Evolutionary conservation across 2,329 filamentous ascomycete genomes (phyloP), one percentile per base, ranked within the genome.

Genomic region (Sarocladium strictum): DNA sequence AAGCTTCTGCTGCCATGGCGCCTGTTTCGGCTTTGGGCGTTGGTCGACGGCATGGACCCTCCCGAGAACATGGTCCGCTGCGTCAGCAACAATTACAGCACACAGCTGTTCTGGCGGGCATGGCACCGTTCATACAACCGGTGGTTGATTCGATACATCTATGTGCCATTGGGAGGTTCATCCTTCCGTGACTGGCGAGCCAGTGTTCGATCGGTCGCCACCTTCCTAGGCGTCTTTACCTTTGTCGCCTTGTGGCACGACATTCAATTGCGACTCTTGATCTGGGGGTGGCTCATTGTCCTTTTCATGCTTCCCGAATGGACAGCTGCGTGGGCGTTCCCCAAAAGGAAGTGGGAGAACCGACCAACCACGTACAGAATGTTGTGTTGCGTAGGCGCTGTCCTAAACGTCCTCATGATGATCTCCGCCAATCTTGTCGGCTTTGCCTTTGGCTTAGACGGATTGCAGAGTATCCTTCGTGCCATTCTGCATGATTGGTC

Each of bases 201-300:
- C 35, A 69, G 73, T 19, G 83, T 78, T 43, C 75, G 81, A 15
- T 85, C 84, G 0, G 76, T 93, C 2, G 63, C 83, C 53, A 97
- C 93, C 55, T 94, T 90, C 67, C 75, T 95, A 2, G 73, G 86
- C 3, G 89, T 96, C 29, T 99, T 99, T 67, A 97, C 91, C 0
- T 99, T 99, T 64, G 94, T 99, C 23, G 95, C 94, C 0, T 76
- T 99, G 26, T 99, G 94, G 94, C 94, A 99, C 71, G 94, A 99
- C 64, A 96, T 99, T 64, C 87, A 96, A 71, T 80, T 97, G 27
- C 83, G 87, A 10, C 77, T 99, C 37, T 79, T 99, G 29, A 87
- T 96, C 69, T 99, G 94, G 94, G 93, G 94, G 26, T 99, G 94
- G 94, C 79, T 99, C 37, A 84, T 99, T 59, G 92, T 95, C 0